Evolutionary conservation across 2,329 filamentous ascomycete species (phyloP), one percentile per base, ranked within the genome.

Genomic region (Lachnellula occidentalis): DNA sequence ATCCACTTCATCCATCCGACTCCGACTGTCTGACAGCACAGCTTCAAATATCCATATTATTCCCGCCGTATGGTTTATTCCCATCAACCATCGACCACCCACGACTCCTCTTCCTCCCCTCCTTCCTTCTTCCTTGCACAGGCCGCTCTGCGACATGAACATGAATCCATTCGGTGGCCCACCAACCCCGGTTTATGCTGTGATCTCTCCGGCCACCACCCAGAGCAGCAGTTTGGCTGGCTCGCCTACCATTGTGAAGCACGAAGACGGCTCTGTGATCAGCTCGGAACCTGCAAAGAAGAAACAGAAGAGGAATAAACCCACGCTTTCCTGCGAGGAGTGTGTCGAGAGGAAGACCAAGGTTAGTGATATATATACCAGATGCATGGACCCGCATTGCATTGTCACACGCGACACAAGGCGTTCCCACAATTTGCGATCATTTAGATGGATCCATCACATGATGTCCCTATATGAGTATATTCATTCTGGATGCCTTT

Each of bases 291-390:
- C 59, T 11, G 52, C 56, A 4, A 68, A 63, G 58, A 88, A 88
- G 74, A 90, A 87, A 72, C 88, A 92, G 73, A 91, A 88, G 74
- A 82, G 88, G 47, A 92, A 92, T 72, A 92, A 92, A 70, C 88
- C 88, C 3, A 92, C 88, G 1, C 68, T 92, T 58, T 90, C 86
- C 48, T 92, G 88, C 65, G 80, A 85, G 58, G 87, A 90, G 68
- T 92, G 88, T 66, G 88, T 92, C 21, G 87, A 90, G 72, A 78
- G 88, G 62, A 92, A 92, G 73, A 92, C 88, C 22, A 92, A 90
- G 78, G 86, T 86, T 68, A 51, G 64, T 61, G 17, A 36, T 39
- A 51, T 21, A 50, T 17, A 17, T 36, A 9, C 9, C 5, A 17
- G 5, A 17, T 39, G 36, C 36, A 39, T 39, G n/a, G 15, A 43